A percentile compares a stretch with the other conserved stretches of the same genome.
Conservation (phyloP, 441 rosid species). For the Sinapis alba region DNA sequence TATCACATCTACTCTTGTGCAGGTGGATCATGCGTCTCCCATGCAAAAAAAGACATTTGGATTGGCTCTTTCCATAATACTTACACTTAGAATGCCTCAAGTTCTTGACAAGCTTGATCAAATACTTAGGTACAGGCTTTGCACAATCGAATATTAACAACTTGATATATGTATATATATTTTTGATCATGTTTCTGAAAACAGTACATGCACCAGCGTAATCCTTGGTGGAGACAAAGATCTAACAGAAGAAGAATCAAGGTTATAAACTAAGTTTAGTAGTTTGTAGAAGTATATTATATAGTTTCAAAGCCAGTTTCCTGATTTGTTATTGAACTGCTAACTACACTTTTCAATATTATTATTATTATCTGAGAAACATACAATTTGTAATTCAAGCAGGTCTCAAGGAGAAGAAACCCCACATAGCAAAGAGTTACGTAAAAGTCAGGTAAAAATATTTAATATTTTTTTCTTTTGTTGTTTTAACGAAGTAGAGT, state of each 20-base stretch:
- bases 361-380: conserved; percentile 4
- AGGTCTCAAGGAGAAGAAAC: conserved; percentile 60
- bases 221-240: conserved; percentile 83
- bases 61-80: conserved; percentile 84
- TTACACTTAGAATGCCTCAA: conserved; percentile 91
- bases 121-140: conserved; percentile 70
- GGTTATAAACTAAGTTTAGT: conserved; percentile 49
- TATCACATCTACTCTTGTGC: conserved; percentile 34
- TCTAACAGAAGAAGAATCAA: conserved; percentile 76
- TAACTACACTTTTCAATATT: background rate
- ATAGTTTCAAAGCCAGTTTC: background rate
- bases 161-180: background rate
- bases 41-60: conserved; percentile 79
- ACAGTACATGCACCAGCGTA: conserved; percentile 82
- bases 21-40: conserved; percentile 83
- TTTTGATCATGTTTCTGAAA: conserved; percentile 19
- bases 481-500: background rate
- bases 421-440: conserved; percentile 77
- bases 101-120: conserved; percentile 92
- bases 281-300: conserved; percentile 5
- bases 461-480: background rate
- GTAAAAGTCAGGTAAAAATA: conserved; percentile 81
- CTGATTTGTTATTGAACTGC: background rate
- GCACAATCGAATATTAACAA: conserved; percentile 16
- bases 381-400: conserved; percentile 47